Base-by-base conservation (phyloP, 2,329 filamentous ascomycete species). In the Pseudohalonectria lignicola region DNA sequence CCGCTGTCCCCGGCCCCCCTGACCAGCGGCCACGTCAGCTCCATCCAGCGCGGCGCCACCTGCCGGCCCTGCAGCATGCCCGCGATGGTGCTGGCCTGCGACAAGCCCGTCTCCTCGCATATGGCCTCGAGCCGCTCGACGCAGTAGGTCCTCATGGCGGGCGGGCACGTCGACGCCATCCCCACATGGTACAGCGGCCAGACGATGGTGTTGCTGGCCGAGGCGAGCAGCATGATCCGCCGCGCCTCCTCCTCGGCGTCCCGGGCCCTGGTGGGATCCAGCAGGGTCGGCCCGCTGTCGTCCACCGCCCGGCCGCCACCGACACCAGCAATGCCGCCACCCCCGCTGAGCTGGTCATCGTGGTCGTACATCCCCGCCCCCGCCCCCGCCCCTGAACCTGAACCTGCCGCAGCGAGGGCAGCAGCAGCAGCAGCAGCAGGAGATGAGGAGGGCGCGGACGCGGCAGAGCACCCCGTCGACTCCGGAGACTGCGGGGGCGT, bases 101-200 rank as follows among this genome's bases (percentile, higher is more conserved):
- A 52, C 4, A 69, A 50, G 1, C 63, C 63, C 11, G 63, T 65
- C 50, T 71, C 67, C 33, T 55, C 53, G 39, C 63, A 60, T 18
- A 71, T 59, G 9, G 61, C 61, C 32, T 57, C 49, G 29, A 71
- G 52, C n/a, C 66, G 54, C 15, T 61, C 59, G 12, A 69, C 50
- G 2, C 65, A 61, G 33, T 69, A 71, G 3, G 55, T 50, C 34
- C 60, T 62, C 45, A 61, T 61, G 34, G 60, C 53, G 3, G 49
- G 44, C 1, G 59, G 57, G 41, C 65, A 69, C 3, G 59, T 61
- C 1, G 64, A 64, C 16, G 65, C 67, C 49, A 67, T 61, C 38
- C 67, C 67, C 7, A 66, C 58, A 10, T 64, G 59, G 39, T 67
- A 71, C 4, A 71, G 54, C 4, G 67, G 67, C 66, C 66, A 70